Evolutionary conservation across 257 asterid genomes (phyloP).

Genomic region (Ophiorrhiza pumila): DNA sequence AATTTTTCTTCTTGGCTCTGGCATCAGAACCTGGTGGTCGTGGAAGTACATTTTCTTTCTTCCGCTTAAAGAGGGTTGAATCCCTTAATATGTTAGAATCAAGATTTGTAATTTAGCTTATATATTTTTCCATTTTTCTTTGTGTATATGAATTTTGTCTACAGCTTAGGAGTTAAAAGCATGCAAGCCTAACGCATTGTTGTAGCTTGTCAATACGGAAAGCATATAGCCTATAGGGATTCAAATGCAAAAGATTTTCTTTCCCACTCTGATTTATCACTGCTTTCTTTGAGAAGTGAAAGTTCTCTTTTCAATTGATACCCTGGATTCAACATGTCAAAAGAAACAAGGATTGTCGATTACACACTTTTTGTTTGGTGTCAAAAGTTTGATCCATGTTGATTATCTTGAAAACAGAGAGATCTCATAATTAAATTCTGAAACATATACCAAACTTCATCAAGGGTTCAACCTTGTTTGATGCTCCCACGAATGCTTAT

Average conservation of each 20-base stretch:
- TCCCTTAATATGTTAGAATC: background rate
- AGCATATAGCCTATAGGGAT: background rate
- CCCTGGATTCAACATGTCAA: no score
- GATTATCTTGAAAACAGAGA: no score
- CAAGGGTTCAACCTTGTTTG: no score
- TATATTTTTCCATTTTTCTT: background rate
- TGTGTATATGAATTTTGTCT: conserved; percentile 8
- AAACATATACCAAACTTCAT: no score
- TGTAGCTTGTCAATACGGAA: background rate
- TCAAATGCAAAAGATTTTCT: background rate
- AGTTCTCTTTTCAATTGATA: no score
- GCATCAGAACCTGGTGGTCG: background rate
- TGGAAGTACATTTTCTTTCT: background rate
- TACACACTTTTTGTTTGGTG: no score
- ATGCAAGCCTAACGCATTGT: background rate
- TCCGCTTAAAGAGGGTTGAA: background rate
- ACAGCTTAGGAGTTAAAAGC: conserved; percentile 1
- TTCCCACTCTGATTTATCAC: background rate
- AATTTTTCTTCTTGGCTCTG: background rate
- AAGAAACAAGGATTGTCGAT: no score
- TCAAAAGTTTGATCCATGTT: no score
- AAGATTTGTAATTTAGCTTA: conserved; percentile 3
- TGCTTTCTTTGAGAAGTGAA: background rate
- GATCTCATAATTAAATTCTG: no score
- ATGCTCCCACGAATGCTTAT: no score